Base-by-base conservation (phyloP, 2,329 filamentous ascomycete species). In the Cladosporium sp. region DNA sequence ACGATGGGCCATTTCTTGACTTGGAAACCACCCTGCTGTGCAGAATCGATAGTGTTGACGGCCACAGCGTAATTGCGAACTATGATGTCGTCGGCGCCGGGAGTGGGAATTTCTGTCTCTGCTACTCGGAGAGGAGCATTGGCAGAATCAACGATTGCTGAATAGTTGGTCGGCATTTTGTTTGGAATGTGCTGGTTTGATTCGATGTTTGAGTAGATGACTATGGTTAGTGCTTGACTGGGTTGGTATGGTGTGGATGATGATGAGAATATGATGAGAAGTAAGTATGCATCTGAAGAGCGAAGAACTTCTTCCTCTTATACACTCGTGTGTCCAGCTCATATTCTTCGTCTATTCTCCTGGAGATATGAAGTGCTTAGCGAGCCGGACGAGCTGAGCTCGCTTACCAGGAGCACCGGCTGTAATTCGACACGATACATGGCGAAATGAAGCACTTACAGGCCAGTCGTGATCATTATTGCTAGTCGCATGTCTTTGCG, bases 11-110 rank as follows among this genome's bases (percentile, higher is more conserved):
- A 57, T 60, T 73, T 67, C 14, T 72, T 65, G 22, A 70, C 63
- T 25, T 66, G 64, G 49, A 59, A 64, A 20, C 51, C 51, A 5
- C 30, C 36, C 5, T 54, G 51, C 7, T 54, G 51, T 12, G 57
- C 62, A 40, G 54, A 61, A 56, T 71, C 69, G 5, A 66, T 62
- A 5, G 69, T 68, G 45, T 71, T 71, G 25, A 69, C 64, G 9
- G 69, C 66, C 22, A 69, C 43, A 22, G 67, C 68, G 55, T 59
- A 42, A 57, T 66, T 67, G 45, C 63, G 65, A 47, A 72, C 60
- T 8, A 71, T 56, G 55, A 73, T 36, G 38, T 72, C 64, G 51
- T 61, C 49, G n/a, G 62, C 38, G 12, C 60, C 64, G 19, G 69
- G 63, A 15, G 43, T 64, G 8, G 67, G 68, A 49, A 69, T 62